Base-by-base conservation (phyloP, 1,284 basidiomycete genomes). In the Cryptococcus floricola region DNA sequence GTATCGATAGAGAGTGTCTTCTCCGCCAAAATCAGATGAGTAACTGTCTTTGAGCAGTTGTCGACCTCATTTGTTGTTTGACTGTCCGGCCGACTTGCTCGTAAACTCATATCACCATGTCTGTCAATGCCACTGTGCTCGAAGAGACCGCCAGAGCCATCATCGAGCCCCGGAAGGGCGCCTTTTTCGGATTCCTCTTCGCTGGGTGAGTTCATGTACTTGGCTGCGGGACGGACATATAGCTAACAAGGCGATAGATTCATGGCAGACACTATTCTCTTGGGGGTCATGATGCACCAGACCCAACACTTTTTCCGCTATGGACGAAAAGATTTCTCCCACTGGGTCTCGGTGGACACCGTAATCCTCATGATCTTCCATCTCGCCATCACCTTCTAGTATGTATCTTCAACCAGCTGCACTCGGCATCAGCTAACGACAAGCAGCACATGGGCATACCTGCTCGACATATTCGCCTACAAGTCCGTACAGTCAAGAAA, bases 291-390 rank as follows among this genome's bases (percentile, higher is more conserved):
- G 16, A 16, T 19, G 16, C 39, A 77, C 90, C 91, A 97, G 5
- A 80, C 75, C 73, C 96, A 84, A 91, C 94, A 98, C 58, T 84
- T 84, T 71, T 89, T 89, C 38, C 96, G 77, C 73, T 89, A 96
- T 38, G 19, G 19, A 16, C 39, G 39, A 2, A 42, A 34, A 34
- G 31, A 34, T 5, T 34, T 34, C 31, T 34, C 31, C 7, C 10
- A 8, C 14, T 42, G 39, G 19, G 39, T 16, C 39, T 16, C 19
- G 39, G 39, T 19, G 19, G 39, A 42, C 39, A 42, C 19, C 7
- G 6, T 42, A 7, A 42, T 42, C 39, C 16, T 42, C 14, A 19
- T 42, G 39, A 42, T 16, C 39, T 16, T 42, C 39, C 19, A 19
- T 42, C 39, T 19, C 19, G 39, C 7, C 19, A 19, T 42, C 6